Evolutionary conservation across 2,329 filamentous ascomycete genomes (phyloP).

Genomic region (Aspergillus neoniger): DNA sequence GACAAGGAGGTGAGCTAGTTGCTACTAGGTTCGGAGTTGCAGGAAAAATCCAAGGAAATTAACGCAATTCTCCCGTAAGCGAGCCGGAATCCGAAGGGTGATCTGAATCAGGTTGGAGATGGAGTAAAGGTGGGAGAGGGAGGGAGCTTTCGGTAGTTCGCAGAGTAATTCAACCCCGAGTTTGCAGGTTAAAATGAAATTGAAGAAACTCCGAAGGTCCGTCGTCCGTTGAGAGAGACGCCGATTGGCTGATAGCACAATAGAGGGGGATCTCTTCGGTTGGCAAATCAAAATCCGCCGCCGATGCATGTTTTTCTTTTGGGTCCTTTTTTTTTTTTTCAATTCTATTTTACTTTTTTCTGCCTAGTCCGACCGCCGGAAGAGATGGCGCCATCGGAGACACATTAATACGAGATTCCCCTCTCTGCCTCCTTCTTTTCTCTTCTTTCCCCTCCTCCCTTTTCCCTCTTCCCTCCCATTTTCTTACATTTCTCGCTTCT

Average conservation of each 20-base stretch:
- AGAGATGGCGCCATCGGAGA: slow-evolving; percentile 33
- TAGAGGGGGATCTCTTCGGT: background rate
- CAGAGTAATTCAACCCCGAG: too few relatives aligned
- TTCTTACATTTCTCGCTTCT: slow-evolving; percentile 9
- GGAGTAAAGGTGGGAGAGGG: background rate
- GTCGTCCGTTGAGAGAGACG: background rate
- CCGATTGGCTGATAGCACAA: slow-evolving; percentile 4
- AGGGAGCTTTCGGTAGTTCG: too few relatives aligned
- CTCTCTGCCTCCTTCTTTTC: slow-evolving; percentile 16
- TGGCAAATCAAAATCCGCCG: background rate
- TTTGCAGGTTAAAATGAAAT: background rate
- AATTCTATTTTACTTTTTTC: slow-evolving; percentile 11
- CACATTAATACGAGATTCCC: slow-evolving; percentile 21
- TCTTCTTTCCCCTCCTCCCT: slow-evolving; percentile 21
- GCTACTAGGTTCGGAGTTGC: background rate
- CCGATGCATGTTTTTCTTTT: background rate
- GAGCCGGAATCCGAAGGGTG: background rate
- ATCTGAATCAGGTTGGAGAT: background rate
- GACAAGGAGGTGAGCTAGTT: background rate
- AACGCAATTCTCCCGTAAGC: background rate
- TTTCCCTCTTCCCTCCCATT: slow-evolving; percentile 17
- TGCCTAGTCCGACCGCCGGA: slow-evolving; percentile 31
- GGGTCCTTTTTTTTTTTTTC: background rate
- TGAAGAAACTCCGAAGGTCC: background rate
- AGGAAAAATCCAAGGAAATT: background rate